A percentile compares a stretch with the other conserved stretches of the same genome.
These are phyloP conservation scores for Penicillium sp. DNA, from an alignment of 2,329 filamentous ascomycete genomes.

Conservation along the genomic window DNA sequence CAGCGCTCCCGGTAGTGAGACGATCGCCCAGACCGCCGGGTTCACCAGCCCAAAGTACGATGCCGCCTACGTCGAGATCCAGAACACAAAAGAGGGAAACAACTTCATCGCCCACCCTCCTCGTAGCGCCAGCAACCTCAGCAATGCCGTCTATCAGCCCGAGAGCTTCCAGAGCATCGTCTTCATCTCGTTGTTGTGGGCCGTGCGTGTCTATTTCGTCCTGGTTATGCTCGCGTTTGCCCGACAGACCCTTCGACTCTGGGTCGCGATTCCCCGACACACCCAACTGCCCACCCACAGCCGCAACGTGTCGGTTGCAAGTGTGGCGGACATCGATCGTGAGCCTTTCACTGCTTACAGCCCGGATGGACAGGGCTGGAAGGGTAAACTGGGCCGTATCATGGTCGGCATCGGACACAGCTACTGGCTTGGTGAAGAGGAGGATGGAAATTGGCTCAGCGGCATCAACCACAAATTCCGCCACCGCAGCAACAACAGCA, in stretches of 20 bases:
- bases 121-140: slow-evolving; percentile 47
- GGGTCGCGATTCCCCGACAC: slow-evolving; percentile 45
- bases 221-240: slow-evolving; percentile 82
- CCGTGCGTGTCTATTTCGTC: slow-evolving; percentile 77
- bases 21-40: slow-evolving; percentile 61
- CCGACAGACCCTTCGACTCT: slow-evolving; percentile 68
- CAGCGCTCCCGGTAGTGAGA: slow-evolving; percentile 51
- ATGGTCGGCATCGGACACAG: slow-evolving; percentile 71
- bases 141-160: slow-evolving; percentile 64
- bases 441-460: slow-evolving; percentile 66
- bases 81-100: slow-evolving; percentile 43
- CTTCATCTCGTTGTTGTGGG: slow-evolving; percentile 70
- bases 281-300: slow-evolving; percentile 42
- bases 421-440: slow-evolving; percentile 75
- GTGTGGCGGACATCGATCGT: slow-evolving; percentile 48
- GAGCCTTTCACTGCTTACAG: slow-evolving; percentile 69
- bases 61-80: slow-evolving; percentile 56
- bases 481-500: slow-evolving; percentile 42
- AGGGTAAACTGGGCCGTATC: slow-evolving; percentile 71
- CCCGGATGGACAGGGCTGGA: slow-evolving; percentile 75
- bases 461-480: slow-evolving; percentile 62
- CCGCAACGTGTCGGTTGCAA: slow-evolving; percentile 47
- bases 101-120: slow-evolving; percentile 50
- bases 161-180: slow-evolving; percentile 74
- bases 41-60: slow-evolving; percentile 65